These are phyloP conservation scores for Naganishia vaughanmartiniae DNA, from an alignment of 768 basidiomycete species.

Conservation along the genomic window DNA sequence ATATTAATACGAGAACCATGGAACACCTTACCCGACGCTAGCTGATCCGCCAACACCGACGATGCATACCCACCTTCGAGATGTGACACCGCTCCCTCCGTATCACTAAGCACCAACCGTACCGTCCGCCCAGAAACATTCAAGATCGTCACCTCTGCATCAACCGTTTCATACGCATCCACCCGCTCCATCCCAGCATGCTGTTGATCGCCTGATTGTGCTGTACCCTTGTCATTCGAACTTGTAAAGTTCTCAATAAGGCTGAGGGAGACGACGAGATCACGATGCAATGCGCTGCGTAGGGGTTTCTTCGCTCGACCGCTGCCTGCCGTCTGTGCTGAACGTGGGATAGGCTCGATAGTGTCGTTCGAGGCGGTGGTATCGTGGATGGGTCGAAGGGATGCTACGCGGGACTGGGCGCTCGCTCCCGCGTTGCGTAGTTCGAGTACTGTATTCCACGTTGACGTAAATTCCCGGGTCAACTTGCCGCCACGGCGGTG, in stretches of 20 bases:
- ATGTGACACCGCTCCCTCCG: neutral
- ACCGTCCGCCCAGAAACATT: slow-evolving; percentile 27
- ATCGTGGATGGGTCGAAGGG: slow-evolving; percentile 5
- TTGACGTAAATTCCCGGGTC: slow-evolving; percentile 21
- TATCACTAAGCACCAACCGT: slow-evolving; percentile 23
- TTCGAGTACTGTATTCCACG: slow-evolving; percentile 30
- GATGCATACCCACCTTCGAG: neutral
- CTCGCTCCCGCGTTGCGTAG: slow-evolving; percentile 11
- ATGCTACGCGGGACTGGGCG: neutral
- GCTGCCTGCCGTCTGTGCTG: neutral
- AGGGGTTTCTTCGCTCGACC: neutral
- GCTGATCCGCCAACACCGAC: neutral
- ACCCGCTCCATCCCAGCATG: neutral
- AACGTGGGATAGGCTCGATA: neutral
- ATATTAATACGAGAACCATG: neutral
- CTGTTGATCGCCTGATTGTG: neutral
- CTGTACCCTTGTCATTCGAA: too few relatives aligned
- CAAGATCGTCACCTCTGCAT: slow-evolving; percentile 25
- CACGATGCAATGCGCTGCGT: slow-evolving; percentile 23
- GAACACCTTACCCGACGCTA: neutral
- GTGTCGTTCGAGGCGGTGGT: neutral
- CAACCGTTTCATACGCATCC: slow-evolving; percentile 8
- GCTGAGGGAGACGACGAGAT: slow-evolving; percentile 29
- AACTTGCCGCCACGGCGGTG: neutral
- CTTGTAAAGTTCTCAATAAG: slow-evolving; percentile 4